phyloP scores from a whole-genome alignment of 2,329 filamentous ascomycete genomes.

The Leptographium radiaticola region DNA sequence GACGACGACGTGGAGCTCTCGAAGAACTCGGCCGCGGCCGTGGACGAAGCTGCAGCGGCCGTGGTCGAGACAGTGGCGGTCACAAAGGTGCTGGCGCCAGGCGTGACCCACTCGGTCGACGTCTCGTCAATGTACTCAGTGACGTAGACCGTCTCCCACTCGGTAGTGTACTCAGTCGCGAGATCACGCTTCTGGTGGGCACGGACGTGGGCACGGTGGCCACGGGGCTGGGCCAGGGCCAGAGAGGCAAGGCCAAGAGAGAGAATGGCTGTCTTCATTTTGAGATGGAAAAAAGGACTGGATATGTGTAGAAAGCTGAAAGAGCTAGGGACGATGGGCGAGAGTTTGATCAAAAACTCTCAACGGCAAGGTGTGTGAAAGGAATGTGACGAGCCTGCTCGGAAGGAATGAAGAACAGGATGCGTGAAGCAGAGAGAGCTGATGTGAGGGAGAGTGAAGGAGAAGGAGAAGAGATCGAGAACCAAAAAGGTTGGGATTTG shows the following conservation, averaged over 20 bases:
- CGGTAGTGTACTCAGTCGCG: conserved; percentile 30
- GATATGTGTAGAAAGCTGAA: background rate
- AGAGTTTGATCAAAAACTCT: background rate
- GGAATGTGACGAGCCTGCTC: conserved; percentile 8
- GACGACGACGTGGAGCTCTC: conserved; percentile 13
- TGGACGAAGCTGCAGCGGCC: conserved; percentile 9
- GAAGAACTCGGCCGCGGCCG: conserved; percentile 20
- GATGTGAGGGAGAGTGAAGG: background rate
- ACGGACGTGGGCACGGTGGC: conserved; percentile 23
- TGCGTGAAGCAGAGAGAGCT: background rate
- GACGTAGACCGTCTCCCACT: conserved; percentile 39
- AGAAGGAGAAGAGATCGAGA: background rate
- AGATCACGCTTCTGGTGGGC: conserved; percentile 26
- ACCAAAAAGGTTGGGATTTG: background rate
- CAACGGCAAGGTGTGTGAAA: background rate
- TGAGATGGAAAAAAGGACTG: conserved; percentile 10
- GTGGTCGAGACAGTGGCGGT: conserved; percentile 6
- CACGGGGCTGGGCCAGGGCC: conserved; percentile 38
- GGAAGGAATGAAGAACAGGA: conserved; percentile 14
- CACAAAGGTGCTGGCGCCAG: conserved; percentile 14
- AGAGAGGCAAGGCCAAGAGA: conserved; percentile 25
- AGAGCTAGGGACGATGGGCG: background rate
- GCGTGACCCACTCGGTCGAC: conserved; percentile 31
- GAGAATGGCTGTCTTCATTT: conserved; percentile 30
- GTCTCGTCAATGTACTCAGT: conserved; percentile 34